phyloP scores from a whole-genome alignment of 371 early-diverging fungal species.

The Mortierella sp. region DNA sequence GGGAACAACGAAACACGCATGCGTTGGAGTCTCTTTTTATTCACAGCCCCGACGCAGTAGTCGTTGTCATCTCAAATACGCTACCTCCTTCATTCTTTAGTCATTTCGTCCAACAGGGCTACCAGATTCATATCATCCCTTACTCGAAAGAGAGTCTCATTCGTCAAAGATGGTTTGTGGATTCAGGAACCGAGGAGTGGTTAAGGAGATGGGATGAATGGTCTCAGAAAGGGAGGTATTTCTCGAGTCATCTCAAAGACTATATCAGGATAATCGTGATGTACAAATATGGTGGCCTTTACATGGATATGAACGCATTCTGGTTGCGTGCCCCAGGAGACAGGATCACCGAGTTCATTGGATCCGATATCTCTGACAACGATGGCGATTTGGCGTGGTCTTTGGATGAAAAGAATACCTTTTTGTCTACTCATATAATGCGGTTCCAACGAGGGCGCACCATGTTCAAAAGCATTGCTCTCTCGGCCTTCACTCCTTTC shows the following conservation, averaged over 20 bases:
- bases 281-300: constrained; percentile 70
- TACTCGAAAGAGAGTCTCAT: constrained; percentile 62
- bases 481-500: constrained; percentile 57
- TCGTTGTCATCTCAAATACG: constrained; percentile 66
- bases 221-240: constrained; percentile 55
- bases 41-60: constrained; percentile 63
- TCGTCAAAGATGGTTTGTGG: constrained; percentile 64
- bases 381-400: constrained; percentile 63
- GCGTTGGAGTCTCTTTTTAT: constrained; percentile 66
- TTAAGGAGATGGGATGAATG: constrained; percentile 63
- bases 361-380: constrained; percentile 61
- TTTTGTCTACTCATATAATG: constrained; percentile 65
- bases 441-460: constrained; percentile 67
- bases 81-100: constrained; percentile 60
- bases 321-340: constrained; percentile 66
- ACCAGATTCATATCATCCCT: constrained; percentile 63
- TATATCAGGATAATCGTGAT: constrained; percentile 61
- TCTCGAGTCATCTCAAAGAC: constrained; percentile 66
- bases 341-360: constrained; percentile 61
- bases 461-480: constrained; percentile 63
- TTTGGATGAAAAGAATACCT: constrained; percentile 59
- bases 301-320: constrained; percentile 72
- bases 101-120: constrained; percentile 59
- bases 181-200: constrained; percentile 64
- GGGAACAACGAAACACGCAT: constrained; percentile 65